These are phyloP conservation scores for Clitocybe nebularis DNA, from an alignment of 1,284 basidiomycete species.

Conservation along the genomic window DNA sequence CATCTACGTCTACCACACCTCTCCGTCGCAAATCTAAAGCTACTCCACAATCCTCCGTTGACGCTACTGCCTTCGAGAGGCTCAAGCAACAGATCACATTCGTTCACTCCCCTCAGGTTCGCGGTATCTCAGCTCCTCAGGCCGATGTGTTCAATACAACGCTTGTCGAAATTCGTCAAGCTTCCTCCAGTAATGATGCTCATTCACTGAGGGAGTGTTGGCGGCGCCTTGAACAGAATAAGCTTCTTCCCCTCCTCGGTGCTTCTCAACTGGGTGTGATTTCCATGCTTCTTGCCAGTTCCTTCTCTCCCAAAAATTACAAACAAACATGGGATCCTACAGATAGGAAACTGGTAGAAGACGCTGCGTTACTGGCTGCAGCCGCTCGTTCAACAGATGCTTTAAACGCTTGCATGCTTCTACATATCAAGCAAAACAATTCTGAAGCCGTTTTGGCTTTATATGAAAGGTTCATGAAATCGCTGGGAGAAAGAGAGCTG, in stretches of 20 bases:
- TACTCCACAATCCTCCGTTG: slow-evolving; percentile 12
- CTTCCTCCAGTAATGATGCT: slow-evolving; percentile 30
- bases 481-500: slow-evolving; percentile 22
- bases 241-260: slow-evolving; percentile 40
- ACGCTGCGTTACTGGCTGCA: slow-evolving; percentile 45
- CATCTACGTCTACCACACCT: slow-evolving; percentile 2
- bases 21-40: not conserved
- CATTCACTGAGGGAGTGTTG: slow-evolving; percentile 35
- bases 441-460: slow-evolving; percentile 40
- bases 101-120: slow-evolving; percentile 12
- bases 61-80: slow-evolving; percentile 21
- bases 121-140: slow-evolving; percentile 22
- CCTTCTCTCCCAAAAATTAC: slow-evolving; percentile 20
- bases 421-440: slow-evolving; percentile 38
- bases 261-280: slow-evolving; percentile 35
- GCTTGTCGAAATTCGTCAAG: slow-evolving; percentile 32
- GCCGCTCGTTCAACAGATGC: slow-evolving; percentile 41
- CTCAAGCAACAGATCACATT: slow-evolving; percentile 21
- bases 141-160: slow-evolving; percentile 31
- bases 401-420: slow-evolving; percentile 47
- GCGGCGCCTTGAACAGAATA: slow-evolving; percentile 39
- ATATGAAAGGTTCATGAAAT: slow-evolving; percentile 38
- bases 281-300: slow-evolving; percentile 31
- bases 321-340: slow-evolving; percentile 2
- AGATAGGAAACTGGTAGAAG: slow-evolving; percentile 22